These are phyloP conservation scores for Chrysopogon serrulatus DNA, from an alignment of 176 grass and related monocot species.

Conservation along the genomic window DNA sequence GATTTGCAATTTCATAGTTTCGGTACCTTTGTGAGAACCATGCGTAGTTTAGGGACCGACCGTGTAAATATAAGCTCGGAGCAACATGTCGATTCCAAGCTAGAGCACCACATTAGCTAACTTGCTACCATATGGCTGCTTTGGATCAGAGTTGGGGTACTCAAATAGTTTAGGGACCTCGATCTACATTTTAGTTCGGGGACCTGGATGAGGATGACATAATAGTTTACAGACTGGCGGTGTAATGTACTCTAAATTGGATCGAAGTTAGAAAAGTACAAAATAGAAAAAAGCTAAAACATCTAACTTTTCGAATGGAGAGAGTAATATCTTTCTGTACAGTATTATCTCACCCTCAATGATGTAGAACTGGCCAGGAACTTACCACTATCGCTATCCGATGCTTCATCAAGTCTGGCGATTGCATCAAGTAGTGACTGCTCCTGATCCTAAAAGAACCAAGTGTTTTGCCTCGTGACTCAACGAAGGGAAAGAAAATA, in stretches of 20 bases:
- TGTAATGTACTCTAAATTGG: background rate
- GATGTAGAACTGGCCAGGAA: background rate
- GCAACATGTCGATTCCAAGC: background rate
- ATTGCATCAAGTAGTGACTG: slow-evolving; percentile 93
- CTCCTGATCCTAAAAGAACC: slow-evolving; percentile 76
- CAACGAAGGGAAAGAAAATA: background rate
- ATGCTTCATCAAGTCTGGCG: slow-evolving; percentile 80
- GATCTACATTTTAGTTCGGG: background rate
- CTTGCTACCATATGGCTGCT: background rate
- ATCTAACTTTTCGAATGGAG: background rate
- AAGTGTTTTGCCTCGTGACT: slow-evolving; percentile 17
- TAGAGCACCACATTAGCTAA: background rate
- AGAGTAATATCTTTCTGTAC: background rate
- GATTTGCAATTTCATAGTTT: background rate
- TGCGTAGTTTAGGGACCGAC: background rate
- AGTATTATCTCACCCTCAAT: background rate
- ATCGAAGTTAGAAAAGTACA: too few relatives aligned
- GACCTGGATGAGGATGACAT: background rate
- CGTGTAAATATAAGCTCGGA: background rate
- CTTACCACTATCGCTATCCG: slow-evolving; percentile 91
- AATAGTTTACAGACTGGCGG: background rate
- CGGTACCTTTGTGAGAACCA: background rate
- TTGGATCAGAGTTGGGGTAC: background rate
- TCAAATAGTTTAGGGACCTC: background rate
- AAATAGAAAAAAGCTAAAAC: too few relatives aligned